Percentiles rank a stretch among this genome's conserved stretches.
Evolutionary conservation across 2,329 filamentous ascomycete genomes (phyloP).

Genomic region (Bipolaris cookei): DNA sequence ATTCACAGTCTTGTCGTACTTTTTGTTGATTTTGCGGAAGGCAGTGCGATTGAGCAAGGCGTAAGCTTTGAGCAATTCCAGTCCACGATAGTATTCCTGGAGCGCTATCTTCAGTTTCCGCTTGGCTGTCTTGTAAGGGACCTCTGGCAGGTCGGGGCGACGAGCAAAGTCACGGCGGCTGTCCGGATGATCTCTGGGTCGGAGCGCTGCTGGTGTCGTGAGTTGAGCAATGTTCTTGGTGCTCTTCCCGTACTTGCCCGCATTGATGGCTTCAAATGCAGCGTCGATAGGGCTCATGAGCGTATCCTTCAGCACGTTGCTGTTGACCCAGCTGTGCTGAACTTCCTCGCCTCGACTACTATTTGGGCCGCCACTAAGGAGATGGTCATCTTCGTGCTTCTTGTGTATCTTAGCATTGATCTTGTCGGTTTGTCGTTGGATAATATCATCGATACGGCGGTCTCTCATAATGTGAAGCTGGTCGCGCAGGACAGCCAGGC

Average conservation of each 20-base stretch:
- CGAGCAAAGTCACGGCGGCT: constrained; percentile 53
- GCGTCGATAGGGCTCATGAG: constrained; percentile 51
- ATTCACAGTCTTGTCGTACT: constrained; percentile 91
- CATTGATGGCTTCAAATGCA: constrained; percentile 49
- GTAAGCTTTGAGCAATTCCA: constrained; percentile 92
- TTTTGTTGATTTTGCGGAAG: constrained; percentile 98
- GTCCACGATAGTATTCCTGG: constrained; percentile 89
- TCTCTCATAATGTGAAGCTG: constrained; percentile 95
- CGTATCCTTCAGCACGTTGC: constrained; percentile 21
- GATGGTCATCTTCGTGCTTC: constrained; percentile 25
- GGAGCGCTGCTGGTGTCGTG: constrained; percentile 51
- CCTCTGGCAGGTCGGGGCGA: constrained; percentile 55
- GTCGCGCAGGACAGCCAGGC: constrained; percentile 73
- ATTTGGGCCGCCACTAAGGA: constrained; percentile 24
- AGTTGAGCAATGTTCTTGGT: constrained; percentile 54
- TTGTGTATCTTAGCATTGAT: constrained; percentile 35
- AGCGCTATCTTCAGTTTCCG: constrained; percentile 88
- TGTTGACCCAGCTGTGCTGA: constrained; percentile 19
- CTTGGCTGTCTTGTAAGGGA: constrained; percentile 87
- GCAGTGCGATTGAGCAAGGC: constrained; percentile 88
- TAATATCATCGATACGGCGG: constrained; percentile 73
- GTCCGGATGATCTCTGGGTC: constrained; percentile 39
- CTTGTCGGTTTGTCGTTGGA: constrained; percentile 56
- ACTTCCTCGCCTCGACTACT: constrained; percentile 34
- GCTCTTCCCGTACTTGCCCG: constrained; percentile 62